Percentiles rank a stretch among this genome's conserved stretches.
These are phyloP conservation scores for Aegle marmelos DNA, from an alignment of 345 rosid genomes.

Conservation along the genomic window DNA sequence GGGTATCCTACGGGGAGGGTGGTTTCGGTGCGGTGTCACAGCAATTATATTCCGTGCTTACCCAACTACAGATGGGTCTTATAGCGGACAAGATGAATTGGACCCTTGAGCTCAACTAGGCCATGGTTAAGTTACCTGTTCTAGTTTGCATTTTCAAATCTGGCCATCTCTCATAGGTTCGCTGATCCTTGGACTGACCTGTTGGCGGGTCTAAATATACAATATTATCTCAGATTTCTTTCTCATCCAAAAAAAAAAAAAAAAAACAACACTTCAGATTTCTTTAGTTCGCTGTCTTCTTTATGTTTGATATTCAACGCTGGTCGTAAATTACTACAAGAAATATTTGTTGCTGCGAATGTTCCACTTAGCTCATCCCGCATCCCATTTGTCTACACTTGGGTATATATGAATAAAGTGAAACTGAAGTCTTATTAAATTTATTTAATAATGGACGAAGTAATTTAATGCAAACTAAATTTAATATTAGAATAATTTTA, in stretches of 20 bases:
- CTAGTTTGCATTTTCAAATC: not conserved
- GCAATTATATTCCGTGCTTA: conserved; percentile 62
- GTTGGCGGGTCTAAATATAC: not conserved
- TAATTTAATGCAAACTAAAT: no score
- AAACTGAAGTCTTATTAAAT: not conserved
- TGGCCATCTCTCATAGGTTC: not conserved
- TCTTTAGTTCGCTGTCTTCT: not conserved
- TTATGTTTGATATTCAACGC: no score
- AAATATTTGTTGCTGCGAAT: not conserved
- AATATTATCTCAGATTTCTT: not conserved
- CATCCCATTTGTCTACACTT: no score
- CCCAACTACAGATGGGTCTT: conserved; percentile 91
- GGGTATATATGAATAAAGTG: not conserved
- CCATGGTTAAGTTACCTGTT: not conserved
- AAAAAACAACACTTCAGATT: no score
- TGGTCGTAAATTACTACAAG: not conserved
- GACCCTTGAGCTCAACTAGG: conserved; percentile 58
- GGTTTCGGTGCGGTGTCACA: conserved; percentile 68
- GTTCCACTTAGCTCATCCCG: no score
- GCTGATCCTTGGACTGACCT: no score
- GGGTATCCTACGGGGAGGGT: conserved; percentile 61
- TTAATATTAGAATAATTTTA: no score
- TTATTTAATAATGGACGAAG: no score
- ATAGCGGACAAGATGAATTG: conserved; percentile 79
- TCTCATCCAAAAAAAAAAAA: no score